These are phyloP conservation scores for Thinopyrum elongatum DNA, from an alignment of 176 grass and related monocot species.

Conservation along the genomic window DNA sequence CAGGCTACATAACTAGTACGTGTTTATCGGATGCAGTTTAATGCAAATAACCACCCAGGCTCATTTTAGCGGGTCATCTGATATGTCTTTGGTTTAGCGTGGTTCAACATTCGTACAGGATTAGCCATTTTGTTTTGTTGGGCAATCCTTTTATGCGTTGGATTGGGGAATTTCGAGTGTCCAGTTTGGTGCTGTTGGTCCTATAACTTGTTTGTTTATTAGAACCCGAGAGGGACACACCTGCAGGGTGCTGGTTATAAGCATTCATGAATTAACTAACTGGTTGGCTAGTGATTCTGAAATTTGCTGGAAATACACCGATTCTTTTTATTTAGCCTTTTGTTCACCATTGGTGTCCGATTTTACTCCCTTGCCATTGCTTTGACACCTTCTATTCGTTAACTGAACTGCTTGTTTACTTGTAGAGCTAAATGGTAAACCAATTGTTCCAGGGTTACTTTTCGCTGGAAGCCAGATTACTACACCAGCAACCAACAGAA, in stretches of 20 bases:
- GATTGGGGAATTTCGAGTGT: neutral
- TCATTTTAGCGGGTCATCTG: no score
- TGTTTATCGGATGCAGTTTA: no score
- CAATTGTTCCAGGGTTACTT: conserved; percentile 48
- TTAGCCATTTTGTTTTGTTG: neutral
- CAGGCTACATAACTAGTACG: no score
- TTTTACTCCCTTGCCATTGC: neutral
- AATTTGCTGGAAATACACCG: neutral
- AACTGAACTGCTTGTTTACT: conserved; percentile 12
- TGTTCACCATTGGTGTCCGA: neutral
- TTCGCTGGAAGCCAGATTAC: conserved; percentile 46
- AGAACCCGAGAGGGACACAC: neutral
- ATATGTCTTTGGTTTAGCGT: neutral
- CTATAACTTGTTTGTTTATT: neutral
- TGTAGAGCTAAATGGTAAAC: conserved; percentile 62
- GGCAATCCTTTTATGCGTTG: neutral
- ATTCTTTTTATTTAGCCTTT: neutral
- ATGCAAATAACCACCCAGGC: no score
- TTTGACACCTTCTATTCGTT: conserved; percentile 17
- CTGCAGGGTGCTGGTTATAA: no score
- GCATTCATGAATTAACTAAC: neutral
- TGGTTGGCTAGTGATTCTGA: neutral
- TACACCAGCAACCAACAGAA: conserved; percentile 52
- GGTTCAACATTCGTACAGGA: neutral
- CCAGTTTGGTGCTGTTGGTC: neutral